Evolutionary conservation across 2,329 filamentous ascomycete genomes (phyloP), one percentile per base, ranked within the genome.

Genomic region (Shiraia bambusicola): DNA sequence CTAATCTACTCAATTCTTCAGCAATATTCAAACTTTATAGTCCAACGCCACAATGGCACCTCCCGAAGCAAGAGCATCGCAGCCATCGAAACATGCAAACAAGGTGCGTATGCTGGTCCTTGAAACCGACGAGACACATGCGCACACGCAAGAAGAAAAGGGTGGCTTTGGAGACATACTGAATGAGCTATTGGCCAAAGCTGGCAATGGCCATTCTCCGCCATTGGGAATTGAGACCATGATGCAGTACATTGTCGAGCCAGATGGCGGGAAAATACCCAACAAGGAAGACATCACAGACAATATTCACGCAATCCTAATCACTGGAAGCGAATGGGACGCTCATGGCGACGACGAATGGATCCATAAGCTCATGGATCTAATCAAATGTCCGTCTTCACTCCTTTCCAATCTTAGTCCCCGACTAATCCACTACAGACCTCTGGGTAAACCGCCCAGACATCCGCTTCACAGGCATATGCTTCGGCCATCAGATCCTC

Each of bases 121-220:
- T 6, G 80, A 83, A 59, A 82, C 79, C 0, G 80, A 83, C 51
- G 69, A 73, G 40, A 72, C 77, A 17, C 75, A 81, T 47, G 73
- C 76, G 10, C 70, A 79, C 6, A 80, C 76, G 1, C 59, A 74
- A 32, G 55, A 67, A 13, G 68, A 73, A 32, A 70, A 65, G n/a
- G 79, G 79, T 11, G 71, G 71, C 5, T 82, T 81, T 52, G 78
- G 77, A 7, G 65, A 79, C 28, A 75, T 82, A 16, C 58, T 82
- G 8, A 70, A 80, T 45, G 51, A 69, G 1, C 72, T 80, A 28
- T 79, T 82, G 47, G 63, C 69, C 15, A 61, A 69, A 25, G 79
- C 78, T 2, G 80, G 80, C 3, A 60, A 69, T 15, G 67, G 68
- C 2, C 79, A 82, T 46, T 65, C 76, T 17, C 80, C 80, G 2